Evolutionary conservation across 2,329 filamentous ascomycete species (phyloP).

Genomic region (Lachnellula occidentalis): DNA sequence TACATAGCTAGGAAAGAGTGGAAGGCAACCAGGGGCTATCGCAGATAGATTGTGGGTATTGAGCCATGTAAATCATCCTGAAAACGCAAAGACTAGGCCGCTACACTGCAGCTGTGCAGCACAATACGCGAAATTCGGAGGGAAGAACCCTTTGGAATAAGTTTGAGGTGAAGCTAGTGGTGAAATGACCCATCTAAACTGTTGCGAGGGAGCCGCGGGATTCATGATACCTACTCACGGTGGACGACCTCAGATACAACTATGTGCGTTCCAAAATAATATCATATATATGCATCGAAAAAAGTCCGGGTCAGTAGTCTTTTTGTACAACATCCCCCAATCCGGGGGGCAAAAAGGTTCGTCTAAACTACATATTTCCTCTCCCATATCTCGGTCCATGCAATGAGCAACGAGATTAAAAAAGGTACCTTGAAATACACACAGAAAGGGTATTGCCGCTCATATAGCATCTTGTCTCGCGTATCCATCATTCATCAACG

Average conservation of each 20-base stretch:
- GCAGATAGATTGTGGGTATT: too few relatives aligned
- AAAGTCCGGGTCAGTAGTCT: neutral
- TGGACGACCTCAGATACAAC: neutral
- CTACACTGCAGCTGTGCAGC: too few relatives aligned
- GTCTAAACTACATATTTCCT: neutral
- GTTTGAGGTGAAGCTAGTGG: too few relatives aligned
- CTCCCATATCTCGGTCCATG: neutral
- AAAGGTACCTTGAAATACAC: neutral
- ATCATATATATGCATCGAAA: neutral
- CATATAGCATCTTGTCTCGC: neutral
- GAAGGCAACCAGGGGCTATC: too few relatives aligned
- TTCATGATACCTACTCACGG: too few relatives aligned
- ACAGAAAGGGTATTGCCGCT: neutral
- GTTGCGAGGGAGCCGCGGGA: too few relatives aligned
- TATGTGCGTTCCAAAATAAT: neutral
- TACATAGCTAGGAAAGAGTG: too few relatives aligned
- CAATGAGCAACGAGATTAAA: neutral
- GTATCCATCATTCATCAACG: slow-evolving; percentile 33
- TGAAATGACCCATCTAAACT: too few relatives aligned
- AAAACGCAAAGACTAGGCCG: too few relatives aligned
- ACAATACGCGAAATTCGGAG: too few relatives aligned
- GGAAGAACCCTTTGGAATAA: too few relatives aligned
- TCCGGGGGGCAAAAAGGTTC: neutral
- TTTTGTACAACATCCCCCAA: neutral
- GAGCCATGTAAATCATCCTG: too few relatives aligned